Evolutionary conservation across 2,329 filamentous ascomycete species (phyloP).

Genomic region (Iodosphaeria phyllophila): DNA sequence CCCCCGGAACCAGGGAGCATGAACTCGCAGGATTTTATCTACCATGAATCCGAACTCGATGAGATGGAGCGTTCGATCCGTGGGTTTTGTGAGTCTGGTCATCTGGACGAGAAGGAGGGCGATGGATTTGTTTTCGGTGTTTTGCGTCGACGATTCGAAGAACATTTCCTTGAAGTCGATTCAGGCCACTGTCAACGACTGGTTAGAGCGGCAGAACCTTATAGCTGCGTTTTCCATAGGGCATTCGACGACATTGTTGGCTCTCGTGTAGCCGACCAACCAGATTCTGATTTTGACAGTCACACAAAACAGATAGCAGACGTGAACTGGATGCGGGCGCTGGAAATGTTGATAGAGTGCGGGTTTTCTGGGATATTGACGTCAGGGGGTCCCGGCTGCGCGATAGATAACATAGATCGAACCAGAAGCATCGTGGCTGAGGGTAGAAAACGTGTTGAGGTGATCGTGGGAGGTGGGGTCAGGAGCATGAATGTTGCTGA

Average conservation of each 20-base stretch:
- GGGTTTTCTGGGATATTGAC: conserved; percentile 34
- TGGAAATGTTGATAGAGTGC: conserved; percentile 18
- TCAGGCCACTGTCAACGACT: conserved; percentile 19
- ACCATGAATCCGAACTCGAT: conserved; percentile 22
- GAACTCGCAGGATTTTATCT: conserved; percentile 28
- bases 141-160: conserved; percentile 8
- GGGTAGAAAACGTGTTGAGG: conserved; percentile 17
- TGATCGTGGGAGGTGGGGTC: conserved; percentile 34
- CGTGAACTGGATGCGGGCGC: conserved; percentile 7
- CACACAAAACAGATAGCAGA: conserved; percentile 1
- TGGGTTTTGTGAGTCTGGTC: conserved; percentile 16
- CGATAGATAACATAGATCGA: conserved; percentile 17
- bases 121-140: conserved; percentile 40
- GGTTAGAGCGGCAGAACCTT: conserved; percentile 20
- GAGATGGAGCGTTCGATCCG: conserved; percentile 22
- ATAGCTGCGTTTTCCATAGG: conserved; percentile 32
- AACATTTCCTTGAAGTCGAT: conserved; percentile 21
- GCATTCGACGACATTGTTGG: conserved; percentile 31
- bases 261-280: too few species aligned
- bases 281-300: conserved; percentile 2
- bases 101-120: conserved; percentile 20
- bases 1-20: conserved; percentile 7
- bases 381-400: conserved; percentile 26
- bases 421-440: conserved; percentile 17
- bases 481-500: conserved; percentile 19